phyloP scores from a whole-genome alignment of 148 eudicot genomes.

The Spergularia marina region DNA sequence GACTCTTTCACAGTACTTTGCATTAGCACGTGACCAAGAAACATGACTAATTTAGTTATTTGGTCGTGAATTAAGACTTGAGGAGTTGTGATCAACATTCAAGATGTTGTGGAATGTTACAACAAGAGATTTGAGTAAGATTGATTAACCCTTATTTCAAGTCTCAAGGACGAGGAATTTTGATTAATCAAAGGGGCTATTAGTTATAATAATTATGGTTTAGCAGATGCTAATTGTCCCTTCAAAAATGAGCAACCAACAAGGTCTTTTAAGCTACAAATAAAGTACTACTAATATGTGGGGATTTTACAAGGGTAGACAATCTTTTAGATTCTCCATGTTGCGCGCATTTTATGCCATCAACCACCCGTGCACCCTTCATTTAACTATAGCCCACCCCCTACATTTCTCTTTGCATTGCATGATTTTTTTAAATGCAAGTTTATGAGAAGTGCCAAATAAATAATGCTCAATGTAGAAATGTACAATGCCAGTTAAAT shows the following conservation, averaged over 20 bases:
- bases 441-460: too few relatives aligned
- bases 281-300: neutral
- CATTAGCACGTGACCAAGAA: too few relatives aligned
- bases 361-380: constrained; percentile 27
- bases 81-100: neutral
- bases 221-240: neutral
- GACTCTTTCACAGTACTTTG: too few relatives aligned
- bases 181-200: neutral
- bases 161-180: neutral
- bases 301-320: constrained; percentile 4
- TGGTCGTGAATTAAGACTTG: too few relatives aligned
- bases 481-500: too few relatives aligned
- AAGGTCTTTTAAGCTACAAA: neutral
- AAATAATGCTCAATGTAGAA: too few relatives aligned
- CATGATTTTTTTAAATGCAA: too few relatives aligned
- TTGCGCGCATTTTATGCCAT: constrained; percentile 7
- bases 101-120: neutral
- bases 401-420: too few relatives aligned
- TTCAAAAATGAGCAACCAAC: neutral
- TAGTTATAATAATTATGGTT: neutral
- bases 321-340: constrained; percentile 13
- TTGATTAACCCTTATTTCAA: neutral
- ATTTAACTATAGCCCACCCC: neutral
- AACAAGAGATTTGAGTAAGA: neutral
- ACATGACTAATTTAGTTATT: too few relatives aligned